Evolutionary conservation across 495 filamentous ascomycete species (phyloP).

Genomic region (Friedmanniomyces simplex): DNA sequence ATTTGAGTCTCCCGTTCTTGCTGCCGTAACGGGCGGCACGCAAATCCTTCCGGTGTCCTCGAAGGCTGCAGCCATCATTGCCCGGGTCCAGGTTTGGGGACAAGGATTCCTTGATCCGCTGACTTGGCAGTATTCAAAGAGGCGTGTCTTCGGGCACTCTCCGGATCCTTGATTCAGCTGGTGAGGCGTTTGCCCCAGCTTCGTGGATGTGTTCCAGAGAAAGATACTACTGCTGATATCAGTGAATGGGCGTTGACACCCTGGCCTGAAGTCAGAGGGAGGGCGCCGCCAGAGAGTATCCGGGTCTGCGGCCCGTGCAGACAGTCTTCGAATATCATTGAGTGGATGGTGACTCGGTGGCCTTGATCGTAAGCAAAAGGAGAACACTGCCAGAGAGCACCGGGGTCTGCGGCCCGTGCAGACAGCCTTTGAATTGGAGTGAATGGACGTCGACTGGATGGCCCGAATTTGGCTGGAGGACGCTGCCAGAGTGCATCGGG

Average conservation of each 20-base stretch:
- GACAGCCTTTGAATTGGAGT: too few species aligned
- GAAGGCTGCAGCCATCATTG: too few species aligned
- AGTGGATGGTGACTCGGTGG: background rate
- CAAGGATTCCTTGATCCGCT: too few species aligned
- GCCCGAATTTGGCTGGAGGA: too few species aligned
- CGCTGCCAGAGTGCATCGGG: slow-evolving; percentile 6
- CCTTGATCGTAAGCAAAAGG: background rate
- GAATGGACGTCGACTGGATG: too few species aligned
- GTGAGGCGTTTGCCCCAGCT: background rate
- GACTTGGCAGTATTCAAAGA: too few species aligned
- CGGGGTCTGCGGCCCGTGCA: slow-evolving; percentile 4
- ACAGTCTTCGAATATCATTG: background rate
- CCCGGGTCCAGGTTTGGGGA: too few species aligned
- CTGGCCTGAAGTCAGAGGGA: background rate
- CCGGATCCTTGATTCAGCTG: background rate
- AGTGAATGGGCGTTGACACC: background rate
- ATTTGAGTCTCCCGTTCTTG: too few species aligned
- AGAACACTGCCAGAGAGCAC: background rate
- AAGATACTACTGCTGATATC: background rate
- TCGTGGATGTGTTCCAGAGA: background rate
- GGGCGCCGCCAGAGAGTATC: slow-evolving; percentile 4
- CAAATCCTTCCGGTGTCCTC: too few species aligned
- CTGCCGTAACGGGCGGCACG: too few species aligned
- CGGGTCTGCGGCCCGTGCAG: slow-evolving; percentile 12
- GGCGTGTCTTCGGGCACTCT: too few species aligned